These are phyloP conservation scores for Cordyceps cicadae DNA, from an alignment of 2,329 filamentous ascomycete genomes.

Conservation along the genomic window DNA sequence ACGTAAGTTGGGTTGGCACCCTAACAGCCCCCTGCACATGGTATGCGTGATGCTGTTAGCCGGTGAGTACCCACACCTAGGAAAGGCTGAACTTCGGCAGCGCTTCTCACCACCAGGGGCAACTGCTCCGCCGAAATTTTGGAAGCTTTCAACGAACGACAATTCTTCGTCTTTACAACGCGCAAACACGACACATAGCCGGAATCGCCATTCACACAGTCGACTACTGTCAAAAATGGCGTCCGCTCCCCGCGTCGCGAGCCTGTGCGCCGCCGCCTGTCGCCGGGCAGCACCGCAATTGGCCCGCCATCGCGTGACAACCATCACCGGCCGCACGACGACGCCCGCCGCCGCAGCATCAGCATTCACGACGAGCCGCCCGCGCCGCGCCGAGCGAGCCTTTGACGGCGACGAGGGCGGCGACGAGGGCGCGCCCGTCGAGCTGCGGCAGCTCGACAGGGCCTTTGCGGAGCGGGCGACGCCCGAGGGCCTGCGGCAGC, in stretches of 20 bases:
- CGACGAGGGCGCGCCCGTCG: constrained; percentile 18
- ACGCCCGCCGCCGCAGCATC: not conserved
- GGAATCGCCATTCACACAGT: constrained; percentile 10
- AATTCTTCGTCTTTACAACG: constrained; percentile 15
- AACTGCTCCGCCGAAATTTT: constrained; percentile 25
- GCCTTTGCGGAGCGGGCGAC: constrained; percentile 23
- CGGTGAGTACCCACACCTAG: not conserved
- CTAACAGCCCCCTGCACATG: constrained; percentile 11
- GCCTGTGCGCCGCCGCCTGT: constrained; percentile 29
- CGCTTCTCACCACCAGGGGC: not conserved
- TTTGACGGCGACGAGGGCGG: constrained; percentile 17
- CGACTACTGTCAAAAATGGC: constrained; percentile 25
- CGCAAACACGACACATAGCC: constrained; percentile 15
- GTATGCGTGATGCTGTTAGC: not conserved
- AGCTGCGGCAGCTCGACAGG: constrained; percentile 25
- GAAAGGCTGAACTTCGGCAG: constrained; percentile 9
- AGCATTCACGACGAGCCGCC: constrained; percentile 22
- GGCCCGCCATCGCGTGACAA: not conserved
- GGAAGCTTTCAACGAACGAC: constrained; percentile 17
- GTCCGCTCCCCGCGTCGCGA: constrained; percentile 29
- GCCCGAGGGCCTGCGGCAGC: constrained; percentile 24
- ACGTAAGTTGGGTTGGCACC: constrained; percentile 3
- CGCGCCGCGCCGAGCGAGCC: constrained; percentile 13
- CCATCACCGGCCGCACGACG: not conserved
- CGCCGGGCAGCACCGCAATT: constrained; percentile 19